Base-by-base conservation (phyloP, 1,139 yeast species). In the Candida dubliniensis region DNA sequence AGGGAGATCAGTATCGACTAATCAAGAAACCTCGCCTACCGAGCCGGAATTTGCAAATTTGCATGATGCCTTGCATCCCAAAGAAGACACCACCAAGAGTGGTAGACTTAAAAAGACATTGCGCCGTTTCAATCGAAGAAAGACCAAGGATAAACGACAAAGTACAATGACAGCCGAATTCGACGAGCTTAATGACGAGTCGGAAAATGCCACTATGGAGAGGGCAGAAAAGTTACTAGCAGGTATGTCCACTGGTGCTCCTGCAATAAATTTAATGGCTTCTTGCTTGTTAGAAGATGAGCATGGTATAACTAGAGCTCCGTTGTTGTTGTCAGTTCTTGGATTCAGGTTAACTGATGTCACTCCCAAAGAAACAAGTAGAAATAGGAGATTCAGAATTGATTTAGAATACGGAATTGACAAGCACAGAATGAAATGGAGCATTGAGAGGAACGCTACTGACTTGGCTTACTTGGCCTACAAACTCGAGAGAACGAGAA, bases 381-480 rank as follows among this genome's bases (percentile, higher is more conserved):
- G 73, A 49, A 78, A 78, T 47, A 67, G 84, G 46, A 78, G 71
- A 43, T 89, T 78, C 54, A 74, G 77, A 48, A 69, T 93, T 15
- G 87, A 85, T 46, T 69, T 93, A 44, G 96, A 90, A 58, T 93
- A 93, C 58, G 99, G 98, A 2, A 82, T 90, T 14, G 96, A 96
- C 1, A 80, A 82, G 4, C 81, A 85, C 45, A 69, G 93, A 47
- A 71, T 90, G 56, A 78, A 80, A 51, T 95, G 99, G 99, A 71
- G 84, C 1, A 79, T 95, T 7, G 75, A 81, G 34, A 85, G 85
- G 54, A 86, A 82, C 18, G 80, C 84, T 41, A 81, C 81, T 55
- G 96, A 90, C 52, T 71, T 95, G 39, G 67, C 78, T 31, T 75
- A 74, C 36, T 71, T 93, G 45, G 96, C 89, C 60, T 78, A 84